Evolutionary conservation across 148 eudicot species (phyloP).

Genomic region (Rhododendron vialii): DNA sequence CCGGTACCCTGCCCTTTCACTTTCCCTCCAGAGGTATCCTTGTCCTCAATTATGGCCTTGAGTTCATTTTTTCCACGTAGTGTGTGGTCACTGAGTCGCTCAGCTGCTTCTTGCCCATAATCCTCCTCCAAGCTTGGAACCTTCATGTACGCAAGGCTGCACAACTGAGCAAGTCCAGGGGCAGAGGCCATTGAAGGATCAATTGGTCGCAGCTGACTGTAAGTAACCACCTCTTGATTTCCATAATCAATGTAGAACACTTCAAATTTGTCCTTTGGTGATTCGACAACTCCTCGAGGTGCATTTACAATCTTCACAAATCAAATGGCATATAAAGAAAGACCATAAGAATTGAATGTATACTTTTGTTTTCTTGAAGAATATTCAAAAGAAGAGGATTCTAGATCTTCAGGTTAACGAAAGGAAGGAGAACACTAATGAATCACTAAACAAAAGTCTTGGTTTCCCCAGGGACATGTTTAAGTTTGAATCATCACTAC

Average conservation of each 20-base stretch:
- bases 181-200: conserved; percentile 62
- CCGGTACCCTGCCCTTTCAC: conserved; percentile 96
- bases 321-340: not conserved
- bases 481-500: not conserved
- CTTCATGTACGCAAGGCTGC: conserved; percentile 80
- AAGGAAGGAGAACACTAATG: not conserved
- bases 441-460: not conserved
- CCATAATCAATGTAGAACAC: conserved; percentile 95
- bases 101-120: conserved; percentile 86
- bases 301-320: conserved; percentile 47
- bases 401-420: not conserved
- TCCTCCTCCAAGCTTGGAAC: conserved; percentile 79
- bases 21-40: conserved; percentile 82
- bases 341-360: not conserved
- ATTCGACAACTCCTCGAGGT: conserved; percentile 63
- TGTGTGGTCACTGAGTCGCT: conserved; percentile 59
- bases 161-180: conserved; percentile 79
- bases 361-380: not conserved
- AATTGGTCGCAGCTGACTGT: conserved; percentile 59
- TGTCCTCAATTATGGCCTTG: conserved; percentile 72
- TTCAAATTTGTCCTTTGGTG: conserved; percentile 65
- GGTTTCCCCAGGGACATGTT: not conserved
- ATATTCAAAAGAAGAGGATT: not conserved
- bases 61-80: conserved; percentile 58
- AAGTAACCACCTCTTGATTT: conserved; percentile 82